These are phyloP conservation scores for Microstroma glucosiphilum DNA, from an alignment of 1,284 basidiomycete species.

Conservation along the genomic window DNA sequence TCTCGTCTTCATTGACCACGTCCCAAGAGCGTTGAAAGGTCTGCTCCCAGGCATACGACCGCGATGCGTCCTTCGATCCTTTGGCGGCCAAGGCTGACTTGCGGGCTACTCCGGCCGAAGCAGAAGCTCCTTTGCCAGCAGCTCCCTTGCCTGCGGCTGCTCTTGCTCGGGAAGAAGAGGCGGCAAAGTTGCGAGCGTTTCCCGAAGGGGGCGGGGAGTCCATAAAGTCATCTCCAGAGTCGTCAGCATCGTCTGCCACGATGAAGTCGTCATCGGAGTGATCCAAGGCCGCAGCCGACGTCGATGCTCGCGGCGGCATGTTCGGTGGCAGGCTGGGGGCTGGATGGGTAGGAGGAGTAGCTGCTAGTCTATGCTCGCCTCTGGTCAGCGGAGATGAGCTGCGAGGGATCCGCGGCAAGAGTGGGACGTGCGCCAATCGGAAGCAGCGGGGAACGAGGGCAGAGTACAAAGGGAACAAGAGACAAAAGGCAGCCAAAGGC, in stretches of 20 bases:
- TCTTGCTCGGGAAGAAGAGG: neutral
- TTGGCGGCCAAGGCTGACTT: slow-evolving; percentile 11
- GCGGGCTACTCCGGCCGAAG: neutral
- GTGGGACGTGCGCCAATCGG: too few species aligned
- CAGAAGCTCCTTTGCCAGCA: slow-evolving; percentile 3
- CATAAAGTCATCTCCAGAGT: slow-evolving; percentile 9
- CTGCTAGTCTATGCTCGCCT: too few species aligned
- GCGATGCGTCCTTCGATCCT: slow-evolving; percentile 23
- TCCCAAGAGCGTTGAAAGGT: slow-evolving; percentile 94
- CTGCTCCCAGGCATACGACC: slow-evolving; percentile 83
- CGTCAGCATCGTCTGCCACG: slow-evolving; percentile 6
- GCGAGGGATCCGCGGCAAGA: too few species aligned
- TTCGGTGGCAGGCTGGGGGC: too few species aligned
- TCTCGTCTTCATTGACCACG: slow-evolving; percentile 89
- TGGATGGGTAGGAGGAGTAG: too few species aligned
- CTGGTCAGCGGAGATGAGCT: too few species aligned
- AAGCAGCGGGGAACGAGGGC: too few species aligned
- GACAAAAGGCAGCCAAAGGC: too few species aligned
- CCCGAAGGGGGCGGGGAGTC: neutral
- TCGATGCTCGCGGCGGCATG: slow-evolving; percentile 3
- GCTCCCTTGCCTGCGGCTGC: neutral
- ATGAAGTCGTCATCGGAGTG: slow-evolving; percentile 1
- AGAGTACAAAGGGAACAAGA: too few species aligned
- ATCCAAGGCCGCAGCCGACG: neutral
- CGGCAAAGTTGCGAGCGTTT: neutral